Base-by-base conservation (phyloP, 2,329 filamentous ascomycete species). In the Chaetothyriales sp. region DNA sequence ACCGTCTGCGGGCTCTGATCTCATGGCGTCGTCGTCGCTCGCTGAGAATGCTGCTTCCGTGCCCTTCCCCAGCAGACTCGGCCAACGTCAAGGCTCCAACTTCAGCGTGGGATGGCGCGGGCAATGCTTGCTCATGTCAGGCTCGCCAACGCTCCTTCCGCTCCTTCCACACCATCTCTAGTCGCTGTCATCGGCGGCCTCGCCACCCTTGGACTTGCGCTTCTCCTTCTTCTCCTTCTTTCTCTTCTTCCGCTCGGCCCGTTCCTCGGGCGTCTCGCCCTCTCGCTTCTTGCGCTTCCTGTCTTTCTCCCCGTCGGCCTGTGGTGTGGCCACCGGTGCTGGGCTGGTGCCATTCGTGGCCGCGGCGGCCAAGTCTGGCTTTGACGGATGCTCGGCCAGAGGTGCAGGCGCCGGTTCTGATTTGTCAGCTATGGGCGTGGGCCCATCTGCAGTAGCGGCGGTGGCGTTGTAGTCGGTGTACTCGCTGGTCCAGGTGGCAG, bases 401-500 rank as follows among this genome's bases (percentile, higher is more conserved):
- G 33, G 10, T 5, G 33, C 66, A 15, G 64, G 61, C 6, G 71
- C 69, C 10, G 69, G 64, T 52, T 76, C 70, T 53, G 70, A 65
- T 18, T 71, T 65, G 37, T 74, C 67, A 37, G 73, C 71, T 0
- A 73, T 69, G 5, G 69, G 66, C 6, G 71, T 66, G 10, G 73
- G 68, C 18, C 70, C 67, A 46, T 67, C 60, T 40, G 64, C 70
- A 18, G 76, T 72, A 46, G 78, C 77, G 15, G 77, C 73, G 43
- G 7, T 15, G 13, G 77, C 77, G 64, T 78, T 82, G 74, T 82
- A 95, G 74, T 97, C 92, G 72, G 89, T 90, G 78, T 98, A 98
- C 60, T 86, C 85, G 40, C 79, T 73, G 62, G 86, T 89, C 92
- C 92, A 98, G 72, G 92, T 87, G 63, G 89, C 82, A 22, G 92